These are phyloP conservation scores for Takashimella tepidaria DNA, from an alignment of 1,284 basidiomycete species.

Conservation along the genomic window DNA sequence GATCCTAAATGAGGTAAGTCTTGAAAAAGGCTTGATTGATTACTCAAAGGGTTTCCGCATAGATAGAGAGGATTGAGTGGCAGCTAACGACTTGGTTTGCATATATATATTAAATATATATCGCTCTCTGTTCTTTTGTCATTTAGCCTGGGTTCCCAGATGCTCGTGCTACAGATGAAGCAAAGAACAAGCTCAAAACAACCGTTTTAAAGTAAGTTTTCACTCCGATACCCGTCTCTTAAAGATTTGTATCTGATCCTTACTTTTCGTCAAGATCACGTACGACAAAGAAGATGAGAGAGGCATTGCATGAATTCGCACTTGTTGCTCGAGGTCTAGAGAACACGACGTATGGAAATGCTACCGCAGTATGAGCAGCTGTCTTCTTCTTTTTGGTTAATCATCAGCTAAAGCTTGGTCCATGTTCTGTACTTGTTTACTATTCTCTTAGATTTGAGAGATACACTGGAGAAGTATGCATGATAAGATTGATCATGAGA, in stretches of 20 bases:
- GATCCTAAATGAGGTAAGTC: slow-evolving; percentile 63
- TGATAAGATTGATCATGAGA: too few relatives aligned
- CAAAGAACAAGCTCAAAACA: slow-evolving; percentile 72
- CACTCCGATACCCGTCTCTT: background rate
- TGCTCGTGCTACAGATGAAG: slow-evolving; percentile 51
- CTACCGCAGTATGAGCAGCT: slow-evolving; percentile 33
- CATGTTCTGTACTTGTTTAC: too few relatives aligned
- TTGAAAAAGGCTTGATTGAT: background rate
- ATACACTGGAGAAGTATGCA: too few relatives aligned
- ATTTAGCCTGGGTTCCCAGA: slow-evolving; percentile 36
- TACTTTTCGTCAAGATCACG: slow-evolving; percentile 25
- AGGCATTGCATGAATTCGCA: slow-evolving; percentile 49
- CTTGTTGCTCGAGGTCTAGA: slow-evolving; percentile 45
- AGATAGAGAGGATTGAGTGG: background rate
- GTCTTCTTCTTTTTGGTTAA: too few relatives aligned
- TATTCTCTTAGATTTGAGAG: too few relatives aligned
- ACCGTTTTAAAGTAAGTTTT: slow-evolving; percentile 59
- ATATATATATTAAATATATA: too few relatives aligned
- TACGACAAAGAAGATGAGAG: slow-evolving; percentile 45
- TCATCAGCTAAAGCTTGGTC: too few relatives aligned
- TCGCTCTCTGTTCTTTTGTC: too few relatives aligned
- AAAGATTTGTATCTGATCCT: background rate
- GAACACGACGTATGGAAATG: slow-evolving; percentile 47
- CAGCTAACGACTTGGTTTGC: too few relatives aligned
- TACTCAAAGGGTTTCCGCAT: too few relatives aligned